Percentiles rank a stretch among this genome's conserved stretches.
Conservation (phyloP, 768 basidiomycete genomes). For the Crucibulum laeve region DNA sequence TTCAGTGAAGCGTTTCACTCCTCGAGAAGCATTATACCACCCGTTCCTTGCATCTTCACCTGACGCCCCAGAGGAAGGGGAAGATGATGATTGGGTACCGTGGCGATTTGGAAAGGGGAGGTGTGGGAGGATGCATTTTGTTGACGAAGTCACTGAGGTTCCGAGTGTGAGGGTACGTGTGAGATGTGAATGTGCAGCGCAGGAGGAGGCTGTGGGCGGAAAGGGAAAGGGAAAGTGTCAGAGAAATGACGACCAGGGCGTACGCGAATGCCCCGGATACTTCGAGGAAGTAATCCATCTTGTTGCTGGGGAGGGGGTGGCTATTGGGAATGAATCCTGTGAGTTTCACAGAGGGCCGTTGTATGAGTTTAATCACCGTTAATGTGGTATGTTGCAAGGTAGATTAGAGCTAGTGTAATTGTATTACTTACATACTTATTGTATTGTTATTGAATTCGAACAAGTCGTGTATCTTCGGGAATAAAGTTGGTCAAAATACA, state of each 20-base stretch:
- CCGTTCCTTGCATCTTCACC: slow-evolving; percentile 50
- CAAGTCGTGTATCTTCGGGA: no score
- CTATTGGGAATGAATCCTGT: slow-evolving; percentile 57
- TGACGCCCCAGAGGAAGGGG: slow-evolving; percentile 1
- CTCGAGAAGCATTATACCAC: slow-evolving; percentile 72
- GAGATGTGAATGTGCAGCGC: slow-evolving; percentile 48
- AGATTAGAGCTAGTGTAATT: no score
- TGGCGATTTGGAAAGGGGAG: no score
- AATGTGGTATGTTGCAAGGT: no score
- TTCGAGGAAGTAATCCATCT: slow-evolving; percentile 25
- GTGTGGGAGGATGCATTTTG: no score
- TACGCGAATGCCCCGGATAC: slow-evolving; percentile 44
- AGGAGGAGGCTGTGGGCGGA: slow-evolving; percentile 66
- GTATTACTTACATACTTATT: no score
- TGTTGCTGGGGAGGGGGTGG: slow-evolving; percentile 46
- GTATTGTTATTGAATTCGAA: no score
- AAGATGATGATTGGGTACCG: slow-evolving; percentile 21
- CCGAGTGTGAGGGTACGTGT: no score
- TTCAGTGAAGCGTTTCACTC: slow-evolving; percentile 72
- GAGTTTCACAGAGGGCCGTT: slow-evolving; percentile 48
- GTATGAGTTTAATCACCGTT: no score
- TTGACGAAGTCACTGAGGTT: no score
- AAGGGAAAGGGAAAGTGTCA: slow-evolving; percentile 66
- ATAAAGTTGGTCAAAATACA: no score
- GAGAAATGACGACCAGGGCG: slow-evolving; percentile 54